Evolutionary conservation across 345 rosid genomes (phyloP).

Genomic region (Zanthoxylum bungeanum): DNA sequence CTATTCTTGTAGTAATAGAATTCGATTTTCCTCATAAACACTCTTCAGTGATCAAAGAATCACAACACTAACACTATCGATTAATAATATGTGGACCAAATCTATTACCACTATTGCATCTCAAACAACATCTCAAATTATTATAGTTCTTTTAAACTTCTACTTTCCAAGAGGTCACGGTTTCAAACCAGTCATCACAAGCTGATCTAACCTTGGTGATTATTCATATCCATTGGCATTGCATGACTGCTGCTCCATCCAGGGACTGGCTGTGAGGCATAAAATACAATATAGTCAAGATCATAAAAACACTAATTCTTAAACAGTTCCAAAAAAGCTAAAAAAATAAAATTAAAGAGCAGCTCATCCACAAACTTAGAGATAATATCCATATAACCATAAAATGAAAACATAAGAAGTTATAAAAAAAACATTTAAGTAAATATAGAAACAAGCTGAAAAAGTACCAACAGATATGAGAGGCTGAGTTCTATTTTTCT

Average conservation of each 20-base stretch:
- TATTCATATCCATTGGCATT: conserved; percentile 43
- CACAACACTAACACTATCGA: too few species aligned
- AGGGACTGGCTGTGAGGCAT: conserved; percentile 53
- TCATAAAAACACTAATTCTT: not conserved
- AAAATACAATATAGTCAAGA: conserved; percentile 12
- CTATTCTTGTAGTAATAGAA: too few species aligned
- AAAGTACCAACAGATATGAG: conserved; percentile 48
- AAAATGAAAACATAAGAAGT: not conserved
- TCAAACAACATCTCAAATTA: too few species aligned
- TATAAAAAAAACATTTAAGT: not conserved
- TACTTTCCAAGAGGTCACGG: not conserved
- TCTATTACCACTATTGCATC: too few species aligned
- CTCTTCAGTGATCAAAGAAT: too few species aligned
- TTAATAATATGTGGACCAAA: too few species aligned
- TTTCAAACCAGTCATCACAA: conserved; percentile 9
- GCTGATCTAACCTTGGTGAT: conserved; percentile 64
- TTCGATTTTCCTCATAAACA: too few species aligned
- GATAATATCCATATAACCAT: not conserved
- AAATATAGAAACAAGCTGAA: not conserved
- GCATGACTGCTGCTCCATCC: conserved; percentile 69
- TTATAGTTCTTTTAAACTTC: conserved; percentile 1
- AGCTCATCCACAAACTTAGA: conserved; percentile 12
- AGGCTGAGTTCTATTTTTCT: conserved; percentile 63
- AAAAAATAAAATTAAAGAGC: not conserved
- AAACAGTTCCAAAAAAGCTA: not conserved